Conservation (phyloP, 139 green algal species). For the Penium margaritaceum region DNA sequence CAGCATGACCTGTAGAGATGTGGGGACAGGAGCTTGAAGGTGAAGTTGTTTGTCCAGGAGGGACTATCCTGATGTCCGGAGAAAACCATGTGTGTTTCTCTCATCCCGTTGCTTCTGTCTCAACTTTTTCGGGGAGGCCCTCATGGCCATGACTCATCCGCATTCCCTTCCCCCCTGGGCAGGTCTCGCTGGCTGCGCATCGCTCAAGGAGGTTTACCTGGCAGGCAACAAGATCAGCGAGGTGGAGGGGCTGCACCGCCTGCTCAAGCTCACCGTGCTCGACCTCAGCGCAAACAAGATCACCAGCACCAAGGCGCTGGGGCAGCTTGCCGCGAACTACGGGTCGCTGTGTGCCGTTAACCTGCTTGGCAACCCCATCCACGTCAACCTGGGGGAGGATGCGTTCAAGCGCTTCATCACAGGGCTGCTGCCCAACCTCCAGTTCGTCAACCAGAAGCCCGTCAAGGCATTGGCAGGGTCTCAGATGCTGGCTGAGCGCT, state of each 20-base stretch:
- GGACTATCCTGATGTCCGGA: too few species aligned
- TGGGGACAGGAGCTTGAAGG: too few species aligned
- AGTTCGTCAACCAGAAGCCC: conserved; percentile 30
- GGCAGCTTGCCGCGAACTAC: conserved; percentile 44
- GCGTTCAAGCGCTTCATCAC: conserved; percentile 27
- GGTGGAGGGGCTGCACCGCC: conserved; percentile 42
- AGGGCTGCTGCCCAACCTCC: conserved; percentile 32
- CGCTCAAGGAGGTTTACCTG: conserved; percentile 37
- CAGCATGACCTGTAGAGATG: too few species aligned
- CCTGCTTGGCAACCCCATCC: conserved; percentile 32
- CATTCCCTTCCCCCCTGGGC: not conserved
- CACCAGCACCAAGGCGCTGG: conserved; percentile 37
- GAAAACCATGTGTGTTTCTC: too few species aligned
- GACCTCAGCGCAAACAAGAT: conserved; percentile 41
- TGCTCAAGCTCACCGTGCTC: conserved; percentile 45
- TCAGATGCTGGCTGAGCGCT: too few species aligned
- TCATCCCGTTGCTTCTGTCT: too few species aligned
- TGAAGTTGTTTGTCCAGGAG: too few species aligned
- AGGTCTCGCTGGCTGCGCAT: conserved; percentile 24
- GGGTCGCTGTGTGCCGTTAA: conserved; percentile 31
- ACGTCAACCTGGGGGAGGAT: conserved; percentile 27
- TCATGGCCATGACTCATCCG: too few species aligned
- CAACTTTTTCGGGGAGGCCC: too few species aligned
- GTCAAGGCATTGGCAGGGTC: not conserved
- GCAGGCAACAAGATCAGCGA: conserved; percentile 42